Conservation (phyloP, 495 filamentous ascomycete species). For the Pyrenula aspistea region DNA sequence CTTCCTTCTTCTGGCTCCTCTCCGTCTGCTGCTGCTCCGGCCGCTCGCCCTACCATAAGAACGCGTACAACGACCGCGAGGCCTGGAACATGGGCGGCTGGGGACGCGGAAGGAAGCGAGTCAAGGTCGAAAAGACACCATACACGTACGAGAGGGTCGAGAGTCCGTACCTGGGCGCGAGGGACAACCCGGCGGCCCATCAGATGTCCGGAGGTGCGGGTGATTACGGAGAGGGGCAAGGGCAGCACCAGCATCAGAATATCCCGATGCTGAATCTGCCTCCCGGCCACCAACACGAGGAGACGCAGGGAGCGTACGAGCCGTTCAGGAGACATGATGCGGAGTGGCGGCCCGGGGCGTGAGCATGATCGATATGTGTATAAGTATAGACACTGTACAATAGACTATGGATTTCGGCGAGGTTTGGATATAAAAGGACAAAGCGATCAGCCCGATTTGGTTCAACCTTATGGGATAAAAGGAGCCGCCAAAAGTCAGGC, state of each 20-base stretch:
- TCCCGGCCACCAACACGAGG: neutral
- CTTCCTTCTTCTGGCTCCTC: constrained; percentile 78
- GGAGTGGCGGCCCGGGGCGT: too few species aligned
- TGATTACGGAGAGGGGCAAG: neutral
- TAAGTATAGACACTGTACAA: too few species aligned
- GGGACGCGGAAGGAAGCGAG: constrained; percentile 11
- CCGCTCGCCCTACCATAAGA: constrained; percentile 33
- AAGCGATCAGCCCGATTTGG: too few species aligned
- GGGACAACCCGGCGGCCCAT: neutral
- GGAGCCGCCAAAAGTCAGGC: too few species aligned
- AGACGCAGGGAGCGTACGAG: constrained; percentile 3
- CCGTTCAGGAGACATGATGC: constrained; percentile 2
- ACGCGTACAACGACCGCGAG: neutral
- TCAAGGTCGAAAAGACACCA: constrained; percentile 36
- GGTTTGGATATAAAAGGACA: too few species aligned
- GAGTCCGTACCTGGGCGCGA: constrained; percentile 9
- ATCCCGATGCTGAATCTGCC: constrained; percentile 4
- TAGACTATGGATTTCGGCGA: too few species aligned
- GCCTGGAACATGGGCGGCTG: neutral
- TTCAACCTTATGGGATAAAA: too few species aligned
- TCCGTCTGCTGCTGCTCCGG: constrained; percentile 82
- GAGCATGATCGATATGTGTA: too few species aligned
- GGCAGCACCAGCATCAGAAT: neutral
- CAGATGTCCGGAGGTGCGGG: neutral
- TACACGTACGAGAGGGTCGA: constrained; percentile 38